These are phyloP conservation scores for Ceratocystis papillata DNA, from an alignment of 2,329 filamentous ascomycete species.

Conservation along the genomic window DNA sequence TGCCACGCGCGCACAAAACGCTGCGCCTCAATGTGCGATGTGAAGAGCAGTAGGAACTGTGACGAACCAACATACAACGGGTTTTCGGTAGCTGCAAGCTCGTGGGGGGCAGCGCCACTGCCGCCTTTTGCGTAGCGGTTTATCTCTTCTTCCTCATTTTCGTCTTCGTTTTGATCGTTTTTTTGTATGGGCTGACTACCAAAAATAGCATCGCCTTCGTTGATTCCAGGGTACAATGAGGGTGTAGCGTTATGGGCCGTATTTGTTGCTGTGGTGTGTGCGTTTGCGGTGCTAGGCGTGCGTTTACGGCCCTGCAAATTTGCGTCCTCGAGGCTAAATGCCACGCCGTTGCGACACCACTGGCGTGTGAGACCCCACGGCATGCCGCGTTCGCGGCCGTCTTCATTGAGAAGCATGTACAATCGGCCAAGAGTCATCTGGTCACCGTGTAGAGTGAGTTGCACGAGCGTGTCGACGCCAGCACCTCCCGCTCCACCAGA, in stretches of 20 bases:
- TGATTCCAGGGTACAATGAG: slow-evolving; percentile 10
- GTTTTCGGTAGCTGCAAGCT: slow-evolving; percentile 13
- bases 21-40: slow-evolving; percentile 30
- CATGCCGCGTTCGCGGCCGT: slow-evolving; percentile 34
- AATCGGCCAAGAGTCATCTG: slow-evolving; percentile 29
- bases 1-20: slow-evolving; percentile 38
- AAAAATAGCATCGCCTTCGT: slow-evolving; percentile 18
- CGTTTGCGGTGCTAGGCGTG: background rate
- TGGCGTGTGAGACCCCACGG: slow-evolving; percentile 26
- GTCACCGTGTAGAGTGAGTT: slow-evolving; percentile 30
- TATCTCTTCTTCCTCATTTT: background rate
- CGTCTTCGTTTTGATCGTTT: background rate
- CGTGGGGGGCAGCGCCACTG: slow-evolving; percentile 5
- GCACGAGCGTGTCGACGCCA: slow-evolving; percentile 28
- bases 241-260: background rate
- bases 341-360: slow-evolving; percentile 24
- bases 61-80: slow-evolving; percentile 15
- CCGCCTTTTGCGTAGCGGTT: background rate
- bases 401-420: slow-evolving; percentile 33
- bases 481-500: slow-evolving; percentile 6
- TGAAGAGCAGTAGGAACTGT: slow-evolving; percentile 21
- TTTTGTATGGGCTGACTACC: background rate
- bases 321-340: slow-evolving; percentile 20
- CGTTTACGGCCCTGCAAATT: slow-evolving; percentile 15
- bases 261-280: background rate